These are phyloP conservation scores for Penicillium soppii DNA, from an alignment of 495 filamentous ascomycete genomes.

Conservation along the genomic window DNA sequence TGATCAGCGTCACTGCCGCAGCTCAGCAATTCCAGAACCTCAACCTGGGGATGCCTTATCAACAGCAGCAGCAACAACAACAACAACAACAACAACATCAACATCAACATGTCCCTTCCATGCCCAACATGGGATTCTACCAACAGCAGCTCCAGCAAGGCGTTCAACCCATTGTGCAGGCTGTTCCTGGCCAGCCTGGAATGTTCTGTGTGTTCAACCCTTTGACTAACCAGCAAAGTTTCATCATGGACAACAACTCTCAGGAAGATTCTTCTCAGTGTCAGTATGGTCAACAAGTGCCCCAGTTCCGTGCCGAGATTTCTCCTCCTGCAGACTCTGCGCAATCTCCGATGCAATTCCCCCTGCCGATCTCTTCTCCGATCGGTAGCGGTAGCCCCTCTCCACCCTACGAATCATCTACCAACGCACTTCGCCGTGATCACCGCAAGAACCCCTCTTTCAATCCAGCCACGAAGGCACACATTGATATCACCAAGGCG, in stretches of 20 bases:
- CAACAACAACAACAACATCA: background rate
- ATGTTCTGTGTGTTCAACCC: constrained; percentile 83
- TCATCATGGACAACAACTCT: constrained; percentile 59
- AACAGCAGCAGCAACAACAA: constrained; percentile 29
- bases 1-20: constrained; percentile 54
- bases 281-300: constrained; percentile 44
- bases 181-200: constrained; percentile 68
- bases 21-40: constrained; percentile 77
- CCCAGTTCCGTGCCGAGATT: constrained; percentile 72
- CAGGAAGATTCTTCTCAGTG: constrained; percentile 41
- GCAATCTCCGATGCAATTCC: constrained; percentile 44
- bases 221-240: constrained; percentile 74
- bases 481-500: constrained; percentile 56
- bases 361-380: constrained; percentile 59
- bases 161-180: constrained; percentile 66
- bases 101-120: constrained; percentile 32
- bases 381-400: constrained; percentile 63
- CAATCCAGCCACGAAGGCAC: constrained; percentile 58
- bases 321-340: constrained; percentile 69
- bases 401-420: constrained; percentile 61
- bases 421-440: constrained; percentile 83
- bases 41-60: constrained; percentile 47
- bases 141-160: constrained; percentile 72
- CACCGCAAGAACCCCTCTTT: constrained; percentile 91
- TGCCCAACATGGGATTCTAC: constrained; percentile 54